A percentile compares a stretch with the other conserved stretches of the same genome.
Evolutionary conservation across 2,329 filamentous ascomycete genomes (phyloP).

Genomic region (Monosporascus sp.): DNA sequence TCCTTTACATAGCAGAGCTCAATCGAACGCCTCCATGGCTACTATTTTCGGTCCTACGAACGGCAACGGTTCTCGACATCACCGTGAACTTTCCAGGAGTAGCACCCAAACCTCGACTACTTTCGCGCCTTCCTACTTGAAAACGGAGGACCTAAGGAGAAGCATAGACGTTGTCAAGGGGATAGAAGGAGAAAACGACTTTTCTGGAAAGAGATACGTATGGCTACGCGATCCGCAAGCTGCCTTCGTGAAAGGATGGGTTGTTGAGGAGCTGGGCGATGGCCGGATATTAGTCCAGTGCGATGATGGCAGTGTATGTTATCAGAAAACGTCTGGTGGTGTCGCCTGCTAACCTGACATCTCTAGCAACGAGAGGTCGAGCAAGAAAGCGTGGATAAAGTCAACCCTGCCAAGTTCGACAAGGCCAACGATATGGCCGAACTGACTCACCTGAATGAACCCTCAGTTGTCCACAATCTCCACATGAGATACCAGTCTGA

Average conservation of each 20-base stretch:
- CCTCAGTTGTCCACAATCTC: slow-evolving; percentile 95
- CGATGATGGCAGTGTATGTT: slow-evolving; percentile 78
- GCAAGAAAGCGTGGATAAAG: slow-evolving; percentile 87
- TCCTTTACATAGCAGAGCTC: slow-evolving; percentile 60
- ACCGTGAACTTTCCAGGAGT: slow-evolving; percentile 57
- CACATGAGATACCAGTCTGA: slow-evolving; percentile 93
- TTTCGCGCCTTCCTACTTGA: slow-evolving; percentile 95
- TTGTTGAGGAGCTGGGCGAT: slow-evolving; percentile 71
- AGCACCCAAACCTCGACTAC: slow-evolving; percentile 65
- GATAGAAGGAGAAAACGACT: slow-evolving; percentile 97
- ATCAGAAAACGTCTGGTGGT: not conserved
- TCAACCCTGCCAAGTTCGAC: slow-evolving; percentile 99
- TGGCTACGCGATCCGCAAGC: slow-evolving; percentile 85
- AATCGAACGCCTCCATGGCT: slow-evolving; percentile 55
- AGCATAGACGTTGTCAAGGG: slow-evolving; percentile 55
- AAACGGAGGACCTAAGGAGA: slow-evolving; percentile 67
- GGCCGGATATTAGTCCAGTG: slow-evolving; percentile 79
- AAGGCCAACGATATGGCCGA: slow-evolving; percentile 99
- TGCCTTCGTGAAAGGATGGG: slow-evolving; percentile 89
- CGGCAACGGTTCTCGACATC: slow-evolving; percentile 31
- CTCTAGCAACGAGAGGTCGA: slow-evolving; percentile 78
- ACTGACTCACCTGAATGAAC: slow-evolving; percentile 94
- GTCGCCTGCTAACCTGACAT: slow-evolving; percentile 9
- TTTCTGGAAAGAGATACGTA: slow-evolving; percentile 96
- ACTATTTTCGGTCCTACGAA: slow-evolving; percentile 34